These are phyloP conservation scores for Kazachstania viticola DNA, from an alignment of 805 yeast species.

Conservation along the genomic window DNA sequence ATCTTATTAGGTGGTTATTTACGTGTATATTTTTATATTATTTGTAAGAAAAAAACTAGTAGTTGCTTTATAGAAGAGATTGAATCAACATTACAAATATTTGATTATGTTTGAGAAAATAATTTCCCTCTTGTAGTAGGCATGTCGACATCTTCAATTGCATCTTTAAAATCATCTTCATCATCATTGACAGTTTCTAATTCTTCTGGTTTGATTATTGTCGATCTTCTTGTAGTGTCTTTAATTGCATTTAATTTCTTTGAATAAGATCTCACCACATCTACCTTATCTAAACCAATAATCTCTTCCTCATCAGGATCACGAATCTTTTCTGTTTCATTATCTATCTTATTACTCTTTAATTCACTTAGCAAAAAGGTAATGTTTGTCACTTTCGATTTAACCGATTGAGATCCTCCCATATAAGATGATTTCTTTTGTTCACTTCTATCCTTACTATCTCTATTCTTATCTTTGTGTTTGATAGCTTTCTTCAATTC, in stretches of 20 bases:
- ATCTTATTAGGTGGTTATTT: no score
- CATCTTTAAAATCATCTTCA: slow-evolving; percentile 23
- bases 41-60: no score
- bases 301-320: slow-evolving; percentile 28
- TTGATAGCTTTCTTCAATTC: slow-evolving; percentile 20
- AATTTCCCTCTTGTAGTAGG: slow-evolving; percentile 22
- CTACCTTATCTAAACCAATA: slow-evolving; percentile 22
- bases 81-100: neutral
- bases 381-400: slow-evolving; percentile 27
- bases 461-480: slow-evolving; percentile 3
- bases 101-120: slow-evolving; percentile 8
- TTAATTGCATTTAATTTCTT: slow-evolving; percentile 8
- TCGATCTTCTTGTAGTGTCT: neutral
- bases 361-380: slow-evolving; percentile 26
- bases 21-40: no score
- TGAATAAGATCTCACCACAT: slow-evolving; percentile 22
- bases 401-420: slow-evolving; percentile 26
- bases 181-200: slow-evolving; percentile 1
- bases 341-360: slow-evolving; percentile 11
- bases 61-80: no score
- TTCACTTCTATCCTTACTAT: neutral
- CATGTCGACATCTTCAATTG: slow-evolving; percentile 16
- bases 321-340: slow-evolving; percentile 14
- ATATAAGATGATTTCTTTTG: slow-evolving; percentile 4
- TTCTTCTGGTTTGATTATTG: neutral